Conservation (phyloP, 2,329 filamentous ascomycete genomes). For the Colletotrichum sublineola region DNA sequence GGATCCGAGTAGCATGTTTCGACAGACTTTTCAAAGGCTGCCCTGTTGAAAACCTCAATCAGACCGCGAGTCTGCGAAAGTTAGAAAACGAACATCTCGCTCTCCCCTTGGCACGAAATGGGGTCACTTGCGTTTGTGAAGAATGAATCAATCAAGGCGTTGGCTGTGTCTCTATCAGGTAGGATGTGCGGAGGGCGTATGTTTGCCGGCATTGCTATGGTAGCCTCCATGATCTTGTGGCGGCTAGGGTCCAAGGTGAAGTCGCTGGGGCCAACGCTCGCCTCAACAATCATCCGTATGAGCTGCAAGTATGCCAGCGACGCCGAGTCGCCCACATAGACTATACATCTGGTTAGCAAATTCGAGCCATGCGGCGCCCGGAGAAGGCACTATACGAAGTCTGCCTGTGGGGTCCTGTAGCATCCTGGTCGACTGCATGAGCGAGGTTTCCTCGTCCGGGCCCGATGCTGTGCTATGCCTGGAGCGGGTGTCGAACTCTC, state of each 20-base stretch:
- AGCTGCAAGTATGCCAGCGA: slow-evolving; percentile 72
- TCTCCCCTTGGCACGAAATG: background rate
- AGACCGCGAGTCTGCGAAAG: slow-evolving; percentile 67
- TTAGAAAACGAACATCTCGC: background rate
- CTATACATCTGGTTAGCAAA: slow-evolving; percentile 48
- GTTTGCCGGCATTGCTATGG: slow-evolving; percentile 61
- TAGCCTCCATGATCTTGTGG: slow-evolving; percentile 69
- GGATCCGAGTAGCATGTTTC: slow-evolving; percentile 68
- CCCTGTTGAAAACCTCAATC: slow-evolving; percentile 70
- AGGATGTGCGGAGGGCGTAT: slow-evolving; percentile 65
- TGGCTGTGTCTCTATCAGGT: slow-evolving; percentile 67
- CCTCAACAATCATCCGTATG: slow-evolving; percentile 71
- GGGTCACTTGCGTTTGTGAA: slow-evolving; percentile 67
- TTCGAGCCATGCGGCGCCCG: background rate
- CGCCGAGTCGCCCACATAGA: slow-evolving; percentile 74
- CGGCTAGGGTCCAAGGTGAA: slow-evolving; percentile 71
- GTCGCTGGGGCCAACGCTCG: slow-evolving; percentile 63
- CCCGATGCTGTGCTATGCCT: slow-evolving; percentile 58
- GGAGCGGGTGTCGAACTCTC: slow-evolving; percentile 45
- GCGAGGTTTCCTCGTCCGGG: slow-evolving; percentile 67
- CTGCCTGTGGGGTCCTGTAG: slow-evolving; percentile 70
- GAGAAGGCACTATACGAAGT: slow-evolving; percentile 58
- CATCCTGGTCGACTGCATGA: slow-evolving; percentile 69
- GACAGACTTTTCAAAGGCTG: slow-evolving; percentile 62
- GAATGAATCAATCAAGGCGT: slow-evolving; percentile 69